Evolutionary conservation across 164 flowering plant species (phyloP).

Genomic region (Tinospora cordifolia): DNA sequence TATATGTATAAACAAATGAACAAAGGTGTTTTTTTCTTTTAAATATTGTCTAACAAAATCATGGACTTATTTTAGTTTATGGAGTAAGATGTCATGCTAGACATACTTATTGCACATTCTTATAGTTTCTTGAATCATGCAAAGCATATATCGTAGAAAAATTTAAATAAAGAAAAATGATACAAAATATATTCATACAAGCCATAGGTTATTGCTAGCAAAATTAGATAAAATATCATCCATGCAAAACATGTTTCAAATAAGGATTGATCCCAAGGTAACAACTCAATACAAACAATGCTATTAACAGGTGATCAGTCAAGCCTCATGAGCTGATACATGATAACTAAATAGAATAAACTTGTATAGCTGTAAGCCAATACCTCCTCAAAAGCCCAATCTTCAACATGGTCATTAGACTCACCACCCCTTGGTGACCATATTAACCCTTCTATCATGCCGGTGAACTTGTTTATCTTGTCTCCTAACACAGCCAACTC

Average conservation of each 20-base stretch:
- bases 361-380: not conserved
- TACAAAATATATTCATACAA: not conserved
- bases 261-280: no score
- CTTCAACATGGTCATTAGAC: conserved; percentile 51
- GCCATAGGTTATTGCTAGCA: no score
- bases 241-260: no score
- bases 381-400: conserved; percentile 97
- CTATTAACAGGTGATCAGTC: no score
- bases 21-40: no score
- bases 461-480: conserved; percentile 84
- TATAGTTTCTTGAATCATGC: not conserved
- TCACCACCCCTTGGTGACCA: conserved; percentile 89
- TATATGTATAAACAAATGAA: not conserved
- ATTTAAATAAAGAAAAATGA: not conserved
- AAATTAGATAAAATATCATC: no score
- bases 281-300: no score
- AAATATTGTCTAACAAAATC: not conserved
- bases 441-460: conserved; percentile 94
- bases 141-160: not conserved
- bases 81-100: not conserved
- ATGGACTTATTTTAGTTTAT: not conserved
- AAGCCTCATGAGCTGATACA: no score
- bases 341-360: no score
- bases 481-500: conserved; percentile 91
- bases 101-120: not conserved